A percentile compares a stretch with the other conserved stretches of the same genome.
Evolutionary conservation across 495 filamentous ascomycete genomes (phyloP).

Genomic region (Neurospora intermedia): DNA sequence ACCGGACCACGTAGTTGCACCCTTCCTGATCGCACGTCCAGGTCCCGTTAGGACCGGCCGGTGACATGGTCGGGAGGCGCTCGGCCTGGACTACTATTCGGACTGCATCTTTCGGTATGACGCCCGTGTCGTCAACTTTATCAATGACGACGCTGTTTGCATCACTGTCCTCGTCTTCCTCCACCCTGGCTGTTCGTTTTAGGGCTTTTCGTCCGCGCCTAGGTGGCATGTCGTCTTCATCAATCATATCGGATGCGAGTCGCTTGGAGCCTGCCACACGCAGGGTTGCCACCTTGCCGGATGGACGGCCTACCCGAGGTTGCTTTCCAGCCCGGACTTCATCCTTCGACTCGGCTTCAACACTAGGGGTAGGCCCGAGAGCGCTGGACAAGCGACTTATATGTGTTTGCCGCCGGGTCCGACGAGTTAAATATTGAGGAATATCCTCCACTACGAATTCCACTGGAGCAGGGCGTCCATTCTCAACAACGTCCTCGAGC

Average conservation of each 20-base stretch:
- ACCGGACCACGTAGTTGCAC: conserved; percentile 52
- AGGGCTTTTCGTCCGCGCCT: conserved; percentile 11
- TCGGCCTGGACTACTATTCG: conserved; percentile 33
- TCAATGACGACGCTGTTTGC: conserved; percentile 22
- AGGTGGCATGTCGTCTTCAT: conserved; percentile 9
- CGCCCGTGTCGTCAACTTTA: background rate
- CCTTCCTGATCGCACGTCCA: conserved; percentile 63
- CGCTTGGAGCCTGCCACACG: conserved; percentile 24
- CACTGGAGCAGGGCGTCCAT: conserved; percentile 1
- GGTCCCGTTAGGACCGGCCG: conserved; percentile 47
- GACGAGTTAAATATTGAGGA: background rate
- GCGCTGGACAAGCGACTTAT: background rate
- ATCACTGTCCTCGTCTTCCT: conserved; percentile 22
- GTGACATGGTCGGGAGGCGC: conserved; percentile 31
- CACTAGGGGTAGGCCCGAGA: background rate
- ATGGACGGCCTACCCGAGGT: conserved; percentile 12
- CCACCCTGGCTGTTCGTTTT: conserved; percentile 24
- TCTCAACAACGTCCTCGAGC: background rate
- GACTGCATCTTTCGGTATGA: conserved; percentile 14
- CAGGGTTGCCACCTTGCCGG: conserved; percentile 25
- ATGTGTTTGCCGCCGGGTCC: background rate
- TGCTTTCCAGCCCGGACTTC: conserved; percentile 6
- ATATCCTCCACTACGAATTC: conserved; percentile 16
- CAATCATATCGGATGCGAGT: conserved; percentile 23
- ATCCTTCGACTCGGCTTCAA: conserved; percentile 7